A percentile compares a stretch with the other conserved stretches of the same genome.
Conservation (phyloP, 768 basidiomycete species). For the Xanthoconium stramineum region DNA sequence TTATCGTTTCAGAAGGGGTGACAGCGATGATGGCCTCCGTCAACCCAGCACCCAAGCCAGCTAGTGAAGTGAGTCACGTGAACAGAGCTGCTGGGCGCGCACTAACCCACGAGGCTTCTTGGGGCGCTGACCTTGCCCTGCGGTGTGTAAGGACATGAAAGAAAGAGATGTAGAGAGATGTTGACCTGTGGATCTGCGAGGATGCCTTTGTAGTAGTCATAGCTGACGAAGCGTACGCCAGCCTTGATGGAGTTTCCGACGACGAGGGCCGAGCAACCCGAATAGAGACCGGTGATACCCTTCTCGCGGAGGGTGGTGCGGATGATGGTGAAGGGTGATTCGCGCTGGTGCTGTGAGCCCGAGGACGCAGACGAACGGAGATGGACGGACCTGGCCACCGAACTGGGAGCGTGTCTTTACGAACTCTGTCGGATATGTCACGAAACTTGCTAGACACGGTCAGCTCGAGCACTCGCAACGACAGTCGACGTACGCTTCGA, state of each 20-base stretch:
- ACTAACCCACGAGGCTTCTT: slow-evolving; percentile 73
- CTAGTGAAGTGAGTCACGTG: slow-evolving; percentile 33
- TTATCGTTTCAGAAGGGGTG: slow-evolving; percentile 97
- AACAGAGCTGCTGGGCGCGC: neutral
- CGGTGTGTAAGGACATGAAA: neutral
- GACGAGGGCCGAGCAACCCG: slow-evolving; percentile 85
- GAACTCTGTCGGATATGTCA: slow-evolving; percentile 88
- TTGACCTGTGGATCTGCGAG: slow-evolving; percentile 81
- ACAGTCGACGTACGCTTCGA: slow-evolving; percentile 74
- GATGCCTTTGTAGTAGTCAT: slow-evolving; percentile 85
- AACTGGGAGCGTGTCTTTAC: slow-evolving; percentile 96
- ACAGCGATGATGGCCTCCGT: slow-evolving; percentile 92
- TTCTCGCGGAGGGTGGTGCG: slow-evolving; percentile 68
- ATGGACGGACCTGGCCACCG: slow-evolving; percentile 58
- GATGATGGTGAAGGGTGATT: slow-evolving; percentile 73
- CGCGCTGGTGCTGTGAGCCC: slow-evolving; percentile 39
- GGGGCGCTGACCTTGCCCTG: slow-evolving; percentile 92
- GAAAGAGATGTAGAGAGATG: neutral
- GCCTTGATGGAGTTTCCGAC: slow-evolving; percentile 93
- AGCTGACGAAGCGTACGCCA: slow-evolving; percentile 92
- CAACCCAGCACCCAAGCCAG: slow-evolving; percentile 85
- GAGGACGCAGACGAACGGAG: neutral
- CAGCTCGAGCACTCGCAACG: slow-evolving; percentile 12
- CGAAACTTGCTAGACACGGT: slow-evolving; percentile 54
- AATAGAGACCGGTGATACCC: slow-evolving; percentile 86